These are phyloP conservation scores for Deuterostichococcus epilithicus DNA, from an alignment of 139 green algal species.

Conservation along the genomic window DNA sequence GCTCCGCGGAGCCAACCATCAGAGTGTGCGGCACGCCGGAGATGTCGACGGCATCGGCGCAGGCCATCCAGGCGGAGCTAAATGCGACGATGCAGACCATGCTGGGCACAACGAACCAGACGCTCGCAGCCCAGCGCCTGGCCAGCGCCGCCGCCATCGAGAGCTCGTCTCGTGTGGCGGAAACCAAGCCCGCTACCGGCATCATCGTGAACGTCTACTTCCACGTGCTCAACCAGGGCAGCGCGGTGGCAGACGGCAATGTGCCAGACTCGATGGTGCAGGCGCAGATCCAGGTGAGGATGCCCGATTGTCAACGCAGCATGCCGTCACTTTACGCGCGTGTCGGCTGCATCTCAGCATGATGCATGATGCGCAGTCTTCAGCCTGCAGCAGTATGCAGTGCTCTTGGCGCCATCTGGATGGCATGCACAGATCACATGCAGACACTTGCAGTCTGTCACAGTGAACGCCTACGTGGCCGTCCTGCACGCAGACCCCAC, in stretches of 20 bases:
- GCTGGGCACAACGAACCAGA: background rate
- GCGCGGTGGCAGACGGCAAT: background rate
- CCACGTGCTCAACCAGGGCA: background rate
- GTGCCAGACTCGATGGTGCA: background rate
- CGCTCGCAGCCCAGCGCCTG: background rate
- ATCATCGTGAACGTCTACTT: background rate
- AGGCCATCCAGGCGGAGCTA: background rate
- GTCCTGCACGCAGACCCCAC: too few species aligned
- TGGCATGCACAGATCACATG: too few species aligned
- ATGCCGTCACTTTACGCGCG: too few species aligned
- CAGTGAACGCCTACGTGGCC: too few species aligned
- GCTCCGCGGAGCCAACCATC: background rate
- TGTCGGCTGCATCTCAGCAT: too few species aligned
- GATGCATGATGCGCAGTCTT: too few species aligned
- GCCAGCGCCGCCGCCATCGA: background rate
- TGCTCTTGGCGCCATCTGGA: too few species aligned
- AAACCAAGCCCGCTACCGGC: background rate
- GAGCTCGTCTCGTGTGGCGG: background rate
- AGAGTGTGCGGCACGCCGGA: background rate
- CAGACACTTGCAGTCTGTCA: too few species aligned
- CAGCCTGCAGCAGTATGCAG: too few species aligned
- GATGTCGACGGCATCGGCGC: background rate
- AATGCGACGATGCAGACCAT: background rate
- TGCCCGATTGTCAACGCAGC: too few species aligned
- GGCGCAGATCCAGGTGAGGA: background rate